Conservation (phyloP, 2,329 filamentous ascomycete genomes). For the Juglanconis sp. region DNA sequence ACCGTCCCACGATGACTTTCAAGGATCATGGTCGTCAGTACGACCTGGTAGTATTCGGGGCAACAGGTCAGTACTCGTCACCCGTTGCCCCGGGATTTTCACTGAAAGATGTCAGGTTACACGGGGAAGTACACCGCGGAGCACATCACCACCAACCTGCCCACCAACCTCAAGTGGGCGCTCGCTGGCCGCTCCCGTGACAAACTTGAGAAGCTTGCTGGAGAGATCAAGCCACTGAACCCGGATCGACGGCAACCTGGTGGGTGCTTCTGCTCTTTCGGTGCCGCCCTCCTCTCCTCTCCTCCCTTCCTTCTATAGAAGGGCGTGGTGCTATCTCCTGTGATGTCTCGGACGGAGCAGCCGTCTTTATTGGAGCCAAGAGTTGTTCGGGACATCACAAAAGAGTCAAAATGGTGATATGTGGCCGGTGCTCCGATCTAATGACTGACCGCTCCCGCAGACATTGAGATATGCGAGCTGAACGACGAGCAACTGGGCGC, state of each 20-base stretch:
- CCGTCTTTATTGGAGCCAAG: background rate
- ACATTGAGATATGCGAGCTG: conserved; percentile 51
- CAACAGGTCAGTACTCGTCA: conserved; percentile 42
- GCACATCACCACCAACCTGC: conserved; percentile 67
- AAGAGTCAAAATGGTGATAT: background rate
- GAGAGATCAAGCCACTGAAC: conserved; percentile 64
- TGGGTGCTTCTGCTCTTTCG: conserved; percentile 33
- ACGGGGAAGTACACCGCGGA: conserved; percentile 76
- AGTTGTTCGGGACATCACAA: background rate
- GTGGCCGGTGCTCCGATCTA: background rate
- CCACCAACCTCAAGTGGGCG: conserved; percentile 81
- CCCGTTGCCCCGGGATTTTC: background rate
- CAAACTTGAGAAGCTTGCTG: conserved; percentile 69
- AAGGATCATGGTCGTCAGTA: conserved; percentile 52
- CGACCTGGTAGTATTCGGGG: conserved; percentile 56
- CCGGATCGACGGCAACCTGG: conserved; percentile 69
- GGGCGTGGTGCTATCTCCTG: background rate
- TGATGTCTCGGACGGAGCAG: background rate
- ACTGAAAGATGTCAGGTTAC: conserved; percentile 57
- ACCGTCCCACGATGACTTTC: conserved; percentile 37
- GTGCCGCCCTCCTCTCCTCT: background rate
- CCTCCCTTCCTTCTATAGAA: background rate
- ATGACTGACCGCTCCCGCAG: conserved; percentile 26
- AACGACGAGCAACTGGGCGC: conserved; percentile 42
- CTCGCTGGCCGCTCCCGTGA: conserved; percentile 75